phyloP scores from a whole-genome alignment of 208 protist species.

The Acanthamoeba polyphaga region DNA sequence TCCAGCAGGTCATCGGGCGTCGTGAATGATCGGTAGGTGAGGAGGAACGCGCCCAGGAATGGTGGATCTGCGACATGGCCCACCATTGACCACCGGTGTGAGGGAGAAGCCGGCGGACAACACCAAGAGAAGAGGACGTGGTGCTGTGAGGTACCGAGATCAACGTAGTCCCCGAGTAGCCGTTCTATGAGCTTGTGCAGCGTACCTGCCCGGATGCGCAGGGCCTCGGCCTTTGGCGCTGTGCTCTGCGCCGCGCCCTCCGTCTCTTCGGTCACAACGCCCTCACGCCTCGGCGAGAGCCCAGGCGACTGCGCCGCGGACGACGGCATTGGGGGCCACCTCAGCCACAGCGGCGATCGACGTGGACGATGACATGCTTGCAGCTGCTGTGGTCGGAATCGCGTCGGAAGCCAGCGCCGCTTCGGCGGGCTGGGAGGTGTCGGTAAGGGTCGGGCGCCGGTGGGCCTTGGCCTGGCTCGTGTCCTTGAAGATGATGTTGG shows the following conservation, averaged over 20 bases:
- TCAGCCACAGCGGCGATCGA: too few relatives aligned
- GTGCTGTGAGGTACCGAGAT: not conserved
- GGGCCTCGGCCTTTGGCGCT: not conserved
- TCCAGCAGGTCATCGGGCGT: not conserved
- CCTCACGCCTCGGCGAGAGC: too few relatives aligned
- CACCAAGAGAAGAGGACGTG: too few relatives aligned
- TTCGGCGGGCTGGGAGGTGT: not conserved
- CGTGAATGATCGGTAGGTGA: slow-evolving; percentile 24
- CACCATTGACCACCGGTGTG: too few relatives aligned
- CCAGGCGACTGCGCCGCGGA: too few relatives aligned
- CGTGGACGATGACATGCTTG: too few relatives aligned
- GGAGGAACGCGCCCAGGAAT: not conserved
- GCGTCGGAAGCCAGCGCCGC: too few relatives aligned
- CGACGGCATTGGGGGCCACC: too few relatives aligned
- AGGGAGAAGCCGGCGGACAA: too few relatives aligned
- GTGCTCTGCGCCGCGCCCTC: too few relatives aligned
- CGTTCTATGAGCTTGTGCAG: not conserved
- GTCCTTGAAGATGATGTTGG: slow-evolving; percentile 3
- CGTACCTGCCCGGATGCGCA: not conserved
- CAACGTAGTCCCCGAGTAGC: not conserved
- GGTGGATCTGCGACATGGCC: not conserved
- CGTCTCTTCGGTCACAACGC: too few relatives aligned
- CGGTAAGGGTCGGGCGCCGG: not conserved
- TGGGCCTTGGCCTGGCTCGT: not conserved
- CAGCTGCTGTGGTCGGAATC: too few relatives aligned